Evolutionary conservation across 352 stramenopile genomes (phyloP).

Genomic region (Lagenidium giganteum): DNA sequence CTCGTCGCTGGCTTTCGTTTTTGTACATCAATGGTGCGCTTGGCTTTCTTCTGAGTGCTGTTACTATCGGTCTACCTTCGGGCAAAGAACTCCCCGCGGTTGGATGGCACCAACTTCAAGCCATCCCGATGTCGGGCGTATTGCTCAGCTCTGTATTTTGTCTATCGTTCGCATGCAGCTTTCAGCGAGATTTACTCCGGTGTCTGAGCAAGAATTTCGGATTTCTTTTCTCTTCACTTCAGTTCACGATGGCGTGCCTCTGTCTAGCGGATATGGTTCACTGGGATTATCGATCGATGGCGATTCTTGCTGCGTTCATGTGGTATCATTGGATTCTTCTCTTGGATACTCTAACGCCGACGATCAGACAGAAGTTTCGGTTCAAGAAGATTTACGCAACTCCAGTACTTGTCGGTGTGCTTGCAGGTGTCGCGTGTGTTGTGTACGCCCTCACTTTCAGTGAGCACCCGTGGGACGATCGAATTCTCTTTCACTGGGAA

Average conservation of each 20-base stretch:
- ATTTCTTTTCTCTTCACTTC: slow-evolving; percentile 26
- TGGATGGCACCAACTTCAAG: no score
- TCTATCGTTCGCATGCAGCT: slow-evolving; percentile 2
- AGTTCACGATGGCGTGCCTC: slow-evolving; percentile 23
- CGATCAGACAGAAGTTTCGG: slow-evolving; percentile 7
- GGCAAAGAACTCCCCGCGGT: background rate
- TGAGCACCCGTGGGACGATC: slow-evolving; percentile 9
- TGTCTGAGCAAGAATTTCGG: slow-evolving; percentile 28
- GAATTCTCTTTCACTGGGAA: no score
- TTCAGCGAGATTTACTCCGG: slow-evolving; percentile 20
- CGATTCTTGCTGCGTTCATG: slow-evolving; percentile 17
- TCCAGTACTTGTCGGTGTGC: slow-evolving; percentile 14
- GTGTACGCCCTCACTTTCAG: slow-evolving; percentile 27
- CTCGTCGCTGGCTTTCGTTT: slow-evolving; percentile 3
- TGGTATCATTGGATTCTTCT: slow-evolving; percentile 28
- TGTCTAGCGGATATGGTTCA: slow-evolving; percentile 19
- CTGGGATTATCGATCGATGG: slow-evolving; percentile 22
- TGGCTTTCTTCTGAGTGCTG: background rate
- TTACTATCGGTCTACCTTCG: no score
- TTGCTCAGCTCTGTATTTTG: background rate
- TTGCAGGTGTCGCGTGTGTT: slow-evolving; percentile 15
- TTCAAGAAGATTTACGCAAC: slow-evolving; percentile 20
- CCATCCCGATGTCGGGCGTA: background rate
- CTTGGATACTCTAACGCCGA: slow-evolving; percentile 24
- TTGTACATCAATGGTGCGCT: slow-evolving; percentile 2